These are phyloP conservation scores for Ulmus americana DNA, from an alignment of 331 rosid genomes.

Conservation along the genomic window DNA sequence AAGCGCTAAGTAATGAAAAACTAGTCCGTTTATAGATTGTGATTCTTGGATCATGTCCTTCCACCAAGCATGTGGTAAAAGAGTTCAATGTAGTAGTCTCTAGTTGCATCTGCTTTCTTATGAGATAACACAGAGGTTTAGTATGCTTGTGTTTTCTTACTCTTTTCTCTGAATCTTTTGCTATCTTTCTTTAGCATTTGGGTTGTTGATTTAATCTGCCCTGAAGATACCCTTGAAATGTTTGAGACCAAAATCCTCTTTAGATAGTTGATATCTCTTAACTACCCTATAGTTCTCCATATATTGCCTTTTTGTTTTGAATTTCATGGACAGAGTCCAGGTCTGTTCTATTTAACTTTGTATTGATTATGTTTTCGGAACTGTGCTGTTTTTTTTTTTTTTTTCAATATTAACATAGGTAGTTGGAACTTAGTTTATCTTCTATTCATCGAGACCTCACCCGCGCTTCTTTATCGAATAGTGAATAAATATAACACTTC, in stretches of 20 bases:
- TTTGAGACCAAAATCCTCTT: conserved; percentile 1
- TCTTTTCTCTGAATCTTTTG: no score
- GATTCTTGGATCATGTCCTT: no score
- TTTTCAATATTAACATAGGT: no score
- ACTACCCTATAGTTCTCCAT: not conserved
- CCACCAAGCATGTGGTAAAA: no score
- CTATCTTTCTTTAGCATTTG: no score
- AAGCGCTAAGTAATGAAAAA: no score
- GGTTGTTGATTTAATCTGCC: not conserved
- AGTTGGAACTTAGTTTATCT: not conserved
- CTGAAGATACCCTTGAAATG: not conserved
- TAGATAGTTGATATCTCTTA: not conserved
- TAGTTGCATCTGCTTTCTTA: no score
- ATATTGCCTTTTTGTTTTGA: not conserved
- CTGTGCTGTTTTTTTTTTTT: not conserved
- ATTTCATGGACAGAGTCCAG: not conserved
- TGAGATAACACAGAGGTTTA: no score
- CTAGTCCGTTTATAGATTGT: no score
- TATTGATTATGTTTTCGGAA: no score
- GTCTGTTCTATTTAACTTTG: not conserved
- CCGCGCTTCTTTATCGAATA: not conserved
- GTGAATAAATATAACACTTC: not conserved
- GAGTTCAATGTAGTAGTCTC: no score
- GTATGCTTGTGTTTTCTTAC: no score
- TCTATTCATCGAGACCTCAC: not conserved